Evolutionary conservation across 495 filamentous ascomycete genomes (phyloP), one percentile per base, ranked within the genome.

Genomic region (Staphylotrichum longicolle): DNA sequence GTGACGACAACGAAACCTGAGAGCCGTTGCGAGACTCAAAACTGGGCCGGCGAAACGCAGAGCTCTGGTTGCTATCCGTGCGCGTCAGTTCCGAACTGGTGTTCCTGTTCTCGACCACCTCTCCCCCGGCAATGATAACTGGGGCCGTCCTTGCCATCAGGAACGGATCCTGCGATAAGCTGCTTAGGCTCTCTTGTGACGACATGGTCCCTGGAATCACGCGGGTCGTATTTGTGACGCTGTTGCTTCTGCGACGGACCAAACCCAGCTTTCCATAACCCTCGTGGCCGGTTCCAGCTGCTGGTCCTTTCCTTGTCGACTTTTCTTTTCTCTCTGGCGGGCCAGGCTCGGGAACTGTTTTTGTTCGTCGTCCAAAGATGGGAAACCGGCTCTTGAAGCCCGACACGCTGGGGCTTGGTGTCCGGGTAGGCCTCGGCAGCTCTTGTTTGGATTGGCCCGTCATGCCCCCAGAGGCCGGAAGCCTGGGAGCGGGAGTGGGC

Each of bases 231-330:
- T 68, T 72, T 35, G 76, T 74, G 33, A 77, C 69, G 61, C 80
- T 84, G 46, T 77, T 83, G 64, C 86, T 89, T 42, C 86, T 81
- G 40, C 86, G 82, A 51, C 83, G 80, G 9, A 77, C 66, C 4
- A 75, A 70, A 35, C 82, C 80, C 84, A 95, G 69, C 3, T 84
- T 88, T 7, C 92, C 91, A 71, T 98, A 98, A 48, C 93, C 94
- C 77, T 98, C 94, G 73, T 98, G 91, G 3, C 94, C 94, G 39
- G 95, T 99, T 40, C 94, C 95, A 35, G 94, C 94, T 6, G 82
- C 83, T 15, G 94, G 94, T 0, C 94, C 95, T 73, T 93, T 96
- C 57, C 88, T 85, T 12, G 74, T 44, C 5, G 77, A 59, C 64
- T 85, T 88, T 27, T 85, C 80, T 50, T 72, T 80, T 57, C 77